These are phyloP conservation scores for Alternaria dauci DNA, from an alignment of 2,329 filamentous ascomycete genomes.

Conservation along the genomic window DNA sequence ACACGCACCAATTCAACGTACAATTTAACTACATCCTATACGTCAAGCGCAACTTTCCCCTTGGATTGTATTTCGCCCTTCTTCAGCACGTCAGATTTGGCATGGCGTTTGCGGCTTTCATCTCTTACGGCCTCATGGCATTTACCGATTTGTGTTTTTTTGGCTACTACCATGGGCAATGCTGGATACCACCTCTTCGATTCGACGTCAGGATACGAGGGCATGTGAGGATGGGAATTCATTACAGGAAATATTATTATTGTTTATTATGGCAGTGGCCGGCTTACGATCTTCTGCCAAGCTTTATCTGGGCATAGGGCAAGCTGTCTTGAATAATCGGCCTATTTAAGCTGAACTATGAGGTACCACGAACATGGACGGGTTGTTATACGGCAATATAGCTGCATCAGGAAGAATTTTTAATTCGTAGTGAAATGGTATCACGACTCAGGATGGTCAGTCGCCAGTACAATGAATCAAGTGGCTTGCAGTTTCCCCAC, in stretches of 20 bases:
- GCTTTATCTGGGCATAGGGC: neutral
- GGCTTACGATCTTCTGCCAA: neutral
- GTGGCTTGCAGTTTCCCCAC: conserved; percentile 9
- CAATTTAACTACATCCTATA: neutral
- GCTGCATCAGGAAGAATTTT: neutral
- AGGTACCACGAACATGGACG: conserved; percentile 2
- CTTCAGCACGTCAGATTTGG: neutral
- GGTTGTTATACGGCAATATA: conserved; percentile 1
- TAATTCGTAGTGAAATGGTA: neutral
- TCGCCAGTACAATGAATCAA: neutral
- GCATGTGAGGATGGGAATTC: neutral
- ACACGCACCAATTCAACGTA: conserved; percentile 1
- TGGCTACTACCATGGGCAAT: neutral
- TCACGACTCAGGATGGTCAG: neutral
- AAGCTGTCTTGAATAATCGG: neutral
- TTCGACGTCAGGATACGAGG: conserved; percentile 6
- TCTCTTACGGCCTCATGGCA: neutral
- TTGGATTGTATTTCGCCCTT: neutral
- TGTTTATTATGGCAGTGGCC: conserved; percentile 16
- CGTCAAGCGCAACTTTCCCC: neutral
- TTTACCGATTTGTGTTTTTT: neutral
- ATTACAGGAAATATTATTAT: conserved; percentile 26
- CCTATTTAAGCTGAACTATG: neutral
- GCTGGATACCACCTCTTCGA: conserved; percentile 19
- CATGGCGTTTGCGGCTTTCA: neutral